phyloP scores from a whole-genome alignment of 257 asterid species.

The Penstemon eatonii region DNA sequence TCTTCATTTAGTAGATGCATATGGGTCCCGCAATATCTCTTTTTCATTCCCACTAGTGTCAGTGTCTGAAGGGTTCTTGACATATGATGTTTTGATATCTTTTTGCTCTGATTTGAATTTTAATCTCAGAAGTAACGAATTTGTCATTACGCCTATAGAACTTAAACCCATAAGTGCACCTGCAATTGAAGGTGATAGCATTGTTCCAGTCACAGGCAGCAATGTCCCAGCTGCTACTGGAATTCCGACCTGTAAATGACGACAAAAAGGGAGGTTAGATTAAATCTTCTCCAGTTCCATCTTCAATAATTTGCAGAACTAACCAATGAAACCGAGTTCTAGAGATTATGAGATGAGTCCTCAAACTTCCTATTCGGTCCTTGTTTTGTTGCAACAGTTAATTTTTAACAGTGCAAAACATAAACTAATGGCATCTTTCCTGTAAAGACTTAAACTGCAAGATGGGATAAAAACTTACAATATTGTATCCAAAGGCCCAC shows the following conservation, averaged over 20 bases:
- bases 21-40: constrained; percentile 43
- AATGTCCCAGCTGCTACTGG: constrained; percentile 94
- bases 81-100: constrained; percentile 39
- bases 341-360: neutral
- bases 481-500: constrained; percentile 99
- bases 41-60: constrained; percentile 34
- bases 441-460: constrained; percentile 22
- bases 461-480: constrained; percentile 53
- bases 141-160: constrained; percentile 91
- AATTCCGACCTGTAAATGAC: constrained; percentile 66
- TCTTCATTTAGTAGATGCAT: constrained; percentile 50
- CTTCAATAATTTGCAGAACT: neutral
- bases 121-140: constrained; percentile 75
- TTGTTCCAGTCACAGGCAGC: constrained; percentile 84
- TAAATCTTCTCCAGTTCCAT: neutral
- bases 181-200: constrained; percentile 96
- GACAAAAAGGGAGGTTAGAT: constrained; percentile 1
- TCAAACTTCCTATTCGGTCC: constrained; percentile 10
- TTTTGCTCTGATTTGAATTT: constrained; percentile 50
- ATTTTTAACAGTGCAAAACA: neutral
- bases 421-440: neutral
- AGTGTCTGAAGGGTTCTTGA: constrained; percentile 41
- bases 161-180: constrained; percentile 99
- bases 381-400: neutral
- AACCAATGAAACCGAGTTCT: neutral